Evolutionary conservation across 2,329 filamentous ascomycete species (phyloP).

Genomic region (Eurotiales sp.): DNA sequence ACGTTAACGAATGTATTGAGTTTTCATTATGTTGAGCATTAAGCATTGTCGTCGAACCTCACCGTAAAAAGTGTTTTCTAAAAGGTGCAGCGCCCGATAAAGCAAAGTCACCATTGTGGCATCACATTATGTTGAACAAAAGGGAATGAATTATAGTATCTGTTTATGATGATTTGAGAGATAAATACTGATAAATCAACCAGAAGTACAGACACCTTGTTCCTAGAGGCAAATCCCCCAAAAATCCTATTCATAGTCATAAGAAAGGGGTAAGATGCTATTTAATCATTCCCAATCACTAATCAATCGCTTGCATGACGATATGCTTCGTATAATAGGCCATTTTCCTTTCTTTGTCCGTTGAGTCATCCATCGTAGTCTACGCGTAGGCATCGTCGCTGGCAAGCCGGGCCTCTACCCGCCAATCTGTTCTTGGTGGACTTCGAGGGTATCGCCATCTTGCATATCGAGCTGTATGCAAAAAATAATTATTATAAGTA

Average conservation of each 20-base stretch:
- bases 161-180: not conserved
- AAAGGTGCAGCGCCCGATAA: too few relatives aligned
- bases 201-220: not conserved
- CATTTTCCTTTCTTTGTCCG: not conserved
- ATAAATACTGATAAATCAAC: too few relatives aligned
- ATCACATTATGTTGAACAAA: too few relatives aligned
- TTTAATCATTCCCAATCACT: not conserved
- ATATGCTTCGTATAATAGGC: not conserved
- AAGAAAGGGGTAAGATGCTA: too few relatives aligned
- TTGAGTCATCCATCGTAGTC: not conserved
- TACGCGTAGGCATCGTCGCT: not conserved
- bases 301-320: not conserved
- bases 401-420: conserved; percentile 44
- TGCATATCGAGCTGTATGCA: conserved; percentile 88
- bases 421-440: conserved; percentile 97
- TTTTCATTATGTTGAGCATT: too few relatives aligned
- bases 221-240: too few relatives aligned
- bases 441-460: conserved; percentile 92
- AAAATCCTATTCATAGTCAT: too few relatives aligned
- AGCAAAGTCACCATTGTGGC: not conserved
- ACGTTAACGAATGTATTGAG: too few relatives aligned
- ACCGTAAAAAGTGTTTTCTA: too few relatives aligned
- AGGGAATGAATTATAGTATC: not conserved
- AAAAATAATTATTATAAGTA: not conserved
- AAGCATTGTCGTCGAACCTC: not conserved